These are phyloP conservation scores for Ophiostoma sp. DNA, from an alignment of 2,329 filamentous ascomycete species.

Conservation along the genomic window DNA sequence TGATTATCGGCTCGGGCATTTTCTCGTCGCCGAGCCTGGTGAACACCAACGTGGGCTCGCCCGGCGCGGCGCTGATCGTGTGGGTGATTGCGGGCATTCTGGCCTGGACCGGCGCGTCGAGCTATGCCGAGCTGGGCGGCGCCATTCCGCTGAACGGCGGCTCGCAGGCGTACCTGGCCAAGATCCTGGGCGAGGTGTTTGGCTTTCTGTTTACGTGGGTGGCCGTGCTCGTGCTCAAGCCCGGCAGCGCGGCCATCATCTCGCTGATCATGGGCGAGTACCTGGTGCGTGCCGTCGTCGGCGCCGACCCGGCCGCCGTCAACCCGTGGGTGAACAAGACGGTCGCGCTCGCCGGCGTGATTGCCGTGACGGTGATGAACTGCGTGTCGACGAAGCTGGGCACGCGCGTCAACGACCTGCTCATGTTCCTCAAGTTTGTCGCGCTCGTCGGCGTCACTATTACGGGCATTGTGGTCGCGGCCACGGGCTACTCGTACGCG, in stretches of 20 bases:
- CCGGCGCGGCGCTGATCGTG: conserved; percentile 51
- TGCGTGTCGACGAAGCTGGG: conserved; percentile 85
- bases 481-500: conserved; percentile 71
- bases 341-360: conserved; percentile 71
- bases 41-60: conserved; percentile 58
- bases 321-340: conserved; percentile 87
- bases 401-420: conserved; percentile 79
- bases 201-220: conserved; percentile 97
- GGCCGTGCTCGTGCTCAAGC: conserved; percentile 88
- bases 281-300: conserved; percentile 78
- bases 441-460: conserved; percentile 82
- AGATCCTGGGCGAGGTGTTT: conserved; percentile 89
- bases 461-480: conserved; percentile 81
- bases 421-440: conserved; percentile 97
- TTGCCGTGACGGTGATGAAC: conserved; percentile 76
- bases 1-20: conserved; percentile 79
- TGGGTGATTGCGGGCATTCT: conserved; percentile 59
- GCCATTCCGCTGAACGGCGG: conserved; percentile 95
- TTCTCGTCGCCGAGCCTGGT: conserved; percentile 61
- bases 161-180: conserved; percentile 86
- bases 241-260: conserved; percentile 88
- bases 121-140: conserved; percentile 81
- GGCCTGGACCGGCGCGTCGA: conserved; percentile 59
- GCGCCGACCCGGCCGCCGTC: conserved; percentile 69
- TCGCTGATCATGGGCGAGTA: conserved; percentile 98